Evolutionary conservation across 306 rosid genomes (phyloP), one percentile per base, ranked within the genome.

Genomic region (Glycyrrhiza uralensis): DNA sequence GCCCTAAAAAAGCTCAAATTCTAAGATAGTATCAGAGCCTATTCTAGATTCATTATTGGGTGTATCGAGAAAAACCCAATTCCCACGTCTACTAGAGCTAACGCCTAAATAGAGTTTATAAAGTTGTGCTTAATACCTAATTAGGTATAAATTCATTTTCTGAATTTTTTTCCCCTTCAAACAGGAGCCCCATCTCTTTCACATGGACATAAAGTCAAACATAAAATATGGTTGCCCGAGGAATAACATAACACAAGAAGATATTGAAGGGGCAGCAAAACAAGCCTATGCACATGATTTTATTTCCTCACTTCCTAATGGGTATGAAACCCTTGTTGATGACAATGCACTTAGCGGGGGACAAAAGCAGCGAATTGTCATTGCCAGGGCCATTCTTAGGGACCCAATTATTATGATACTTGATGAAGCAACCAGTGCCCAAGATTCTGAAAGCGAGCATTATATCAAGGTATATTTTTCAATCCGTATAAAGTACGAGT

Each of bases 301-400:
- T 38, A 88, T 92, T 69, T 84, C 77, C 24, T 80, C 81, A 7
- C 84, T 90, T 51, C 98, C 98, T 47, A 81, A 88, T 77, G 90
- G 98, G 55, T 90, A 92, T 78, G 83, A 84, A 70, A 92, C 96
- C 15, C 75, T 90, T 15, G 93, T 92, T 68, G 98, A 92, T 82
- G 96, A 85, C 49, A 86, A 92, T 80, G 79, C 74, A 41, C 91
- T 92, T 20, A 92, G 98, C 63, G 96, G 96, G 13, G 96, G 96
- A 36, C 98, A 92, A 81, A 92, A 90, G 84, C 98, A 92, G 71
- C 87, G 96, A 79, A 90, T 92, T 55, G 98, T 91, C 35, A 90
- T 92, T 4, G 90, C 98, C 17, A 85, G 98, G 62, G 96, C 96
- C 32, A 84, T 92, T 79, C 93, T 92, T 69, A 87, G 98, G 85